phyloP scores from a whole-genome alignment of 2,329 filamentous ascomycete species.

The Penicillium vulpinum region DNA sequence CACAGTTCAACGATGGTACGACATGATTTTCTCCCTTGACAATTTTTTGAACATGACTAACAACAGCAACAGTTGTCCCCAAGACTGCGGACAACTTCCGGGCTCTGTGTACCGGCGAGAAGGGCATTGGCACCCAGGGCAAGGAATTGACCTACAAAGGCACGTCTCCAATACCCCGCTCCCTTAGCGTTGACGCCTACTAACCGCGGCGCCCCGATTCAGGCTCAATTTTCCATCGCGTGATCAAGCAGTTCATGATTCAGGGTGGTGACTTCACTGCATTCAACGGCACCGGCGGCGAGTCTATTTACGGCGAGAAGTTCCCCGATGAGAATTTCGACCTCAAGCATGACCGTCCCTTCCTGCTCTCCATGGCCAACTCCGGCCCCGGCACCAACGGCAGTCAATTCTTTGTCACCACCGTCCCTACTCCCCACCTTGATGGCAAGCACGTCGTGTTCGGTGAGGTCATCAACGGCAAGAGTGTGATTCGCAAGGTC shows the following conservation, averaged over 20 bases:
- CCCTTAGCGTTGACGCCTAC: not conserved
- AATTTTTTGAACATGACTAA: not conserved
- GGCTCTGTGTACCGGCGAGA: constrained; percentile 90
- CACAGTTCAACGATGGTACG: constrained; percentile 52
- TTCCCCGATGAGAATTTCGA: constrained; percentile 97
- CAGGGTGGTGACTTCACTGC: constrained; percentile 96
- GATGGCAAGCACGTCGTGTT: constrained; percentile 98
- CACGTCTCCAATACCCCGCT: constrained; percentile 23
- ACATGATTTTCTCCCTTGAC: constrained; percentile 5
- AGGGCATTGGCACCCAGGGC: constrained; percentile 76
- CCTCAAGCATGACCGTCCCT: constrained; percentile 86
- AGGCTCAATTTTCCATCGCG: constrained; percentile 86
- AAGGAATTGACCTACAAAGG: constrained; percentile 89
- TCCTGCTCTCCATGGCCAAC: constrained; percentile 96
- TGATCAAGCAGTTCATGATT: constrained; percentile 99
- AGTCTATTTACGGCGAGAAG: constrained; percentile 96
- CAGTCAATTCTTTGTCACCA: constrained; percentile 97
- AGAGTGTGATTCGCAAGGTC: constrained; percentile 84
- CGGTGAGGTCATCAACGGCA: constrained; percentile 88
- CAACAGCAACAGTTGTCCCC: constrained; percentile 63
- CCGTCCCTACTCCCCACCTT: constrained; percentile 88
- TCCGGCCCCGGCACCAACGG: constrained; percentile 94
- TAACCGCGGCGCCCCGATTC: constrained; percentile 3
- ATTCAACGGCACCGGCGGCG: constrained; percentile 91
- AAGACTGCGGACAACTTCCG: constrained; percentile 98